phyloP scores from a whole-genome alignment of 148 eudicot genomes.

The Vaccinium darrowii region DNA sequence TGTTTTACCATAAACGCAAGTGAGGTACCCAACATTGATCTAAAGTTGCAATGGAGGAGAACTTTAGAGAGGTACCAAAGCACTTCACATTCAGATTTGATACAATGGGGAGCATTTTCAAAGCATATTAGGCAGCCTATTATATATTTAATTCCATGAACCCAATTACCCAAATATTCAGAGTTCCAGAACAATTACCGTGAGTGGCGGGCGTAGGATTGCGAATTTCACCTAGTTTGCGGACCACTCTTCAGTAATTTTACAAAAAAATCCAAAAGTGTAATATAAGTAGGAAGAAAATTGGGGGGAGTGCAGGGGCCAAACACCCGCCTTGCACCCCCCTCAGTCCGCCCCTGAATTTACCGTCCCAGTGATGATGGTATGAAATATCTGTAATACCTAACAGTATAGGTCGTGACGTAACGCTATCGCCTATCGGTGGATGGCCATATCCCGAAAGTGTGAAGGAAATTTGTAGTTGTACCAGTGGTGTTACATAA shows the following conservation, averaged over 20 bases:
- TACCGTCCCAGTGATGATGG: not conserved
- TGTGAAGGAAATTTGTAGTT: too few species aligned
- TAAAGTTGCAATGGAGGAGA: not conserved
- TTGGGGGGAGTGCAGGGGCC: too few species aligned
- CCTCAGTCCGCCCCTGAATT: too few species aligned
- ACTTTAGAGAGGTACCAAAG: not conserved
- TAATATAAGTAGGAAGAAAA: too few species aligned
- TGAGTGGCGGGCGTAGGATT: too few species aligned
- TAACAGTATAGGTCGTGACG: too few species aligned
- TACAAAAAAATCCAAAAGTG: too few species aligned
- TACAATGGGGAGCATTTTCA: not conserved
- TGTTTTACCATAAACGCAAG: not conserved
- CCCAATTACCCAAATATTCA: not conserved
- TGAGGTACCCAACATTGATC: not conserved
- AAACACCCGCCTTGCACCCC: too few species aligned
- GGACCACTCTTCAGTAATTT: too few species aligned
- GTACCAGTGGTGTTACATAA: not conserved
- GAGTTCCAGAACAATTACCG: too few species aligned
- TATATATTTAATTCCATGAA: not conserved
- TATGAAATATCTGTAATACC: not conserved
- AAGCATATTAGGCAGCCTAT: not conserved
- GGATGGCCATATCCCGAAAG: not conserved
- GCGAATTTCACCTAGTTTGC: too few species aligned
- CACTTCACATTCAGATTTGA: not conserved
- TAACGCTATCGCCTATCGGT: not conserved